Evolutionary conservation across 1,139 yeast genomes (phyloP).

Genomic region (Kodamaea sp.): DNA sequence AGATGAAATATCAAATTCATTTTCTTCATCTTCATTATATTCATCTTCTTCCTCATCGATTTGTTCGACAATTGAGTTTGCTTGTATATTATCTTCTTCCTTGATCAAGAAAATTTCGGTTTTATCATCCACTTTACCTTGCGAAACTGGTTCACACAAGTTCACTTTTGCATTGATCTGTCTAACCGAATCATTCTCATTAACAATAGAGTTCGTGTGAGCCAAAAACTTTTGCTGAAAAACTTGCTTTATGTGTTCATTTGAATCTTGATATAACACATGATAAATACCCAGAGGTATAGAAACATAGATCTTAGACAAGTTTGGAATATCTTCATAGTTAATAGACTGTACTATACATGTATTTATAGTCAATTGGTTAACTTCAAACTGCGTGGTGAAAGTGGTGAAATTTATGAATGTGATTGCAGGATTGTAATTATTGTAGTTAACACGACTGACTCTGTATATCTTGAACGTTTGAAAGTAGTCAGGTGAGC

Average conservation of each 20-base stretch:
- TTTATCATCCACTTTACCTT: constrained; percentile 47
- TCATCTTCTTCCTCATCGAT: constrained; percentile 6
- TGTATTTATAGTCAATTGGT: constrained; percentile 33
- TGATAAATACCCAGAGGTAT: constrained; percentile 46
- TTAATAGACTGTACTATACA: constrained; percentile 33
- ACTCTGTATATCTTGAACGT: constrained; percentile 36
- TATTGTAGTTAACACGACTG: constrained; percentile 17
- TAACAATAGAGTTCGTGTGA: constrained; percentile 32
- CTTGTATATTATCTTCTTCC: constrained; percentile 15
- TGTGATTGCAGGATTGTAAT: constrained; percentile 23
- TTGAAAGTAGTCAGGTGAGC: constrained; percentile 42
- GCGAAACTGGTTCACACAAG: constrained; percentile 70
- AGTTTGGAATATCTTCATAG: constrained; percentile 24
- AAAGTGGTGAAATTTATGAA: constrained; percentile 40
- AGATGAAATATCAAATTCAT: constrained; percentile 32
- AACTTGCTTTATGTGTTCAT: constrained; percentile 25
- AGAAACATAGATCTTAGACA: constrained; percentile 34
- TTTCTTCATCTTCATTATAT: constrained; percentile 7
- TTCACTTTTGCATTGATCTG: constrained; percentile 49
- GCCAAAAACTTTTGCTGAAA: constrained; percentile 25
- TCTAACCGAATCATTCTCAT: constrained; percentile 33
- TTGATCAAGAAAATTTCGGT: constrained; percentile 56
- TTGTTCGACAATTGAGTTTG: constrained; percentile 9
- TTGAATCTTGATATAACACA: constrained; percentile 28
- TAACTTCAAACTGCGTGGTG: constrained; percentile 16